These are phyloP conservation scores for Annulohypoxylon moriforme DNA, from an alignment of 495 filamentous ascomycete species.

Conservation along the genomic window DNA sequence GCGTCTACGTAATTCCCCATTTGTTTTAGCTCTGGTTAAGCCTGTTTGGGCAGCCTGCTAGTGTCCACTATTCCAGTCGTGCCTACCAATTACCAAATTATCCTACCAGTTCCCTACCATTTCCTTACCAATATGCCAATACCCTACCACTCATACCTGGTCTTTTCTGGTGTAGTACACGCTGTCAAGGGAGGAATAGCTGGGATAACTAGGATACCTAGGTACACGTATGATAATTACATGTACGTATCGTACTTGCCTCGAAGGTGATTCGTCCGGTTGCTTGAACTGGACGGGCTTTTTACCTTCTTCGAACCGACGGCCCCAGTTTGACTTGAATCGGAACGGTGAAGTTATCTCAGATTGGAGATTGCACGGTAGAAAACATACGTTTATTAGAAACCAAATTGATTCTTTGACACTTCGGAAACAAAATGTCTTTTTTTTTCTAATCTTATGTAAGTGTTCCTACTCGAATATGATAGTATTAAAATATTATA, in stretches of 20 bases:
- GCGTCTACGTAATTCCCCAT: conserved; percentile 14
- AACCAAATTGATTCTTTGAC: conserved; percentile 29
- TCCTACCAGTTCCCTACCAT: background rate
- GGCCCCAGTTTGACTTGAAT: conserved; percentile 10
- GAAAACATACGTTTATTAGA: conserved; percentile 37
- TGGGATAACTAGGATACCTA: background rate
- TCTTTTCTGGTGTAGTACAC: background rate
- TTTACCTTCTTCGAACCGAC: conserved; percentile 37
- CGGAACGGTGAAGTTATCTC: conserved; percentile 9
- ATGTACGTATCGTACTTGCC: conserved; percentile 25
- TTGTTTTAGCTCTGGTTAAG: conserved; percentile 32
- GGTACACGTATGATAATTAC: conserved; percentile 1
- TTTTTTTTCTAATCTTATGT: background rate
- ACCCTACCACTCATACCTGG: background rate
- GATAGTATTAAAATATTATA: conserved; percentile 12
- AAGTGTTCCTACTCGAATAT: background rate
- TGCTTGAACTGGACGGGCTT: conserved; percentile 32
- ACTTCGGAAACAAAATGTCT: background rate
- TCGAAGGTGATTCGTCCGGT: conserved; percentile 42
- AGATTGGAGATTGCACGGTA: conserved; percentile 28
- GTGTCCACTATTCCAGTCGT: background rate
- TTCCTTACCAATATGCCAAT: background rate
- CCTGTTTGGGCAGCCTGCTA: conserved; percentile 33
- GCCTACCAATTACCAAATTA: conserved; percentile 4
- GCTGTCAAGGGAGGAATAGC: conserved; percentile 11